phyloP scores from a whole-genome alignment of 768 basidiomycete species.

The Rubroboletus pulcherrimus region DNA sequence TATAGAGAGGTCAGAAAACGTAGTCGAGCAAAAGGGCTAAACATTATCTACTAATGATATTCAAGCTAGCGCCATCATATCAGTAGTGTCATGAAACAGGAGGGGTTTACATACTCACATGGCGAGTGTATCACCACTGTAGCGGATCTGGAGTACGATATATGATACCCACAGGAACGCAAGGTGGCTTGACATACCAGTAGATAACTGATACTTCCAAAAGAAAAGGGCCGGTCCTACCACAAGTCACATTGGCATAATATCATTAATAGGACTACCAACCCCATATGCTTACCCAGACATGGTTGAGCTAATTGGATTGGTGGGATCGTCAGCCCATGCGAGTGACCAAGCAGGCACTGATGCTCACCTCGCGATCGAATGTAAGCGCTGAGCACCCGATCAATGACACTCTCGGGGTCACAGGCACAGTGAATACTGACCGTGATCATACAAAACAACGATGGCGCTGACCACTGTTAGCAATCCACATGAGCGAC shows the following conservation, averaged over 20 bases:
- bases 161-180: background rate
- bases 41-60: constrained; percentile 1
- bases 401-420: background rate
- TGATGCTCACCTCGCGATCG: background rate
- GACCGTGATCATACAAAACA: constrained; percentile 19
- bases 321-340: background rate
- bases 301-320: constrained; percentile 15
- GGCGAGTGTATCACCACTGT: constrained; percentile 16
- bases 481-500: background rate
- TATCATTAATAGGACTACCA: background rate
- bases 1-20: background rate
- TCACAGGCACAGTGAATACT: background rate
- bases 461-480: constrained; percentile 8
- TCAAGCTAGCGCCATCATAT: constrained; percentile 2
- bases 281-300: constrained; percentile 11
- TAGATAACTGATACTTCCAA: constrained; percentile 17
- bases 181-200: constrained; percentile 8
- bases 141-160: constrained; percentile 13
- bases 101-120: constrained; percentile 8
- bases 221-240: constrained; percentile 3
- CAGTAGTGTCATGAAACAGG: background rate
- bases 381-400: constrained; percentile 11
- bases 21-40: background rate
- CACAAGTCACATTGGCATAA: background rate
- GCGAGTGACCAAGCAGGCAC: background rate